These are phyloP conservation scores for Chaetothyriales sp. DNA, from an alignment of 2,329 filamentous ascomycete species.

Conservation along the genomic window DNA sequence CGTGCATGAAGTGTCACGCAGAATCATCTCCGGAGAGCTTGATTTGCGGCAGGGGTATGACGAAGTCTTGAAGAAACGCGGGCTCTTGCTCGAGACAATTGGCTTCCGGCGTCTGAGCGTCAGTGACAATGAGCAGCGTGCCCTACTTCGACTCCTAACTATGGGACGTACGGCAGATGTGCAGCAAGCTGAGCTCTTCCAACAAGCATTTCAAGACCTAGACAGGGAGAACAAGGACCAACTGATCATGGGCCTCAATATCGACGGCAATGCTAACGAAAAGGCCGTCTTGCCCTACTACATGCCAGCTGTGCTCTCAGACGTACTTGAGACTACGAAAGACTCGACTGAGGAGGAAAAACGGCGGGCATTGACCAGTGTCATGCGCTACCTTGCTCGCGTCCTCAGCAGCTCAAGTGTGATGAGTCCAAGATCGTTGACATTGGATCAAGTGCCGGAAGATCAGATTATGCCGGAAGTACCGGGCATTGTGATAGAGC, in stretches of 20 bases:
- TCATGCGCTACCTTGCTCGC: slow-evolving; percentile 21
- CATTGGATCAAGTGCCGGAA: neutral
- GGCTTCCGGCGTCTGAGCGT: slow-evolving; percentile 22
- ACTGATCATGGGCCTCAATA: slow-evolving; percentile 23
- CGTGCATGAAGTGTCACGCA: slow-evolving; percentile 20
- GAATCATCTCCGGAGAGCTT: slow-evolving; percentile 18
- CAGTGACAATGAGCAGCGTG: slow-evolving; percentile 19
- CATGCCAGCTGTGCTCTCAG: slow-evolving; percentile 25
- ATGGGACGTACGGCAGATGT: slow-evolving; percentile 24
- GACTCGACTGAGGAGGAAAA: slow-evolving; percentile 13
- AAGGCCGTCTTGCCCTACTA: slow-evolving; percentile 28
- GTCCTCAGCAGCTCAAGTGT: slow-evolving; percentile 15
- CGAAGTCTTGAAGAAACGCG: slow-evolving; percentile 22
- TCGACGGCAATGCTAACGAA: slow-evolving; percentile 24
- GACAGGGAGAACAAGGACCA: slow-evolving; percentile 10
- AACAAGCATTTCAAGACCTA: slow-evolving; percentile 19
- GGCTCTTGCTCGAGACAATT: slow-evolving; percentile 17
- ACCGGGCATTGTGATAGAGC: slow-evolving; percentile 20
- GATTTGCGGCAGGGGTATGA: slow-evolving; percentile 24
- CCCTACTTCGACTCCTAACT: slow-evolving; percentile 25
- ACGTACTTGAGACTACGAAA: slow-evolving; percentile 19
- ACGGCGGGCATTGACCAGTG: slow-evolving; percentile 16
- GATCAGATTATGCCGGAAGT: slow-evolving; percentile 5
- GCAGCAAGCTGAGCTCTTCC: slow-evolving; percentile 22
- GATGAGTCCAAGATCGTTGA: neutral